Evolutionary conservation across 2,329 filamentous ascomycete genomes (phyloP).

Genomic region (Botrytis cinerea): DNA sequence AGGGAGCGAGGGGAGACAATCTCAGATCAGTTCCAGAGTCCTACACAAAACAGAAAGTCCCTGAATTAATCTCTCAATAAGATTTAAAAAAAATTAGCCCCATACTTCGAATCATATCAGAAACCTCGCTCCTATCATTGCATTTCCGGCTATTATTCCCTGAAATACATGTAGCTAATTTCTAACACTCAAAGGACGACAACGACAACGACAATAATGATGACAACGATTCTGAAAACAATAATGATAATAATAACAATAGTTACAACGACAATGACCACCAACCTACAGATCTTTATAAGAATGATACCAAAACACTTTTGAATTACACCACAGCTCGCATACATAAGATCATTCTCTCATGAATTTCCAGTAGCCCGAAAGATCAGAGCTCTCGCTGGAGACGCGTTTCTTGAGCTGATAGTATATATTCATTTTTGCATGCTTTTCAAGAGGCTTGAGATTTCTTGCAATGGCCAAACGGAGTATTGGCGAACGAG

Average conservation of each 20-base stretch:
- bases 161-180: not conserved
- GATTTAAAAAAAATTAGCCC: accelerated
- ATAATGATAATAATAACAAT: no score
- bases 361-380: not conserved
- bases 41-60: not conserved
- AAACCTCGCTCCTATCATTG: accelerated
- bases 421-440: not conserved
- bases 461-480: not conserved
- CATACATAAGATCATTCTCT: not conserved
- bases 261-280: not conserved
- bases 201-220: not conserved
- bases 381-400: not conserved
- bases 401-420: not conserved
- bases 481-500: not conserved
- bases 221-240: no score
- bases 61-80: not conserved
- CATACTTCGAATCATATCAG: not conserved
- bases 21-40: no score
- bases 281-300: not conserved
- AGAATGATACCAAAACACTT: not conserved
- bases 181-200: no score
- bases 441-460: not conserved
- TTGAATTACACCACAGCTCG: not conserved
- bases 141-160: not conserved
- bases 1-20: no score